Evolutionary conservation across 495 filamentous ascomycete species (phyloP), one percentile per base, ranked within the genome.

Genomic region (Hypoxylon lenormandii): DNA sequence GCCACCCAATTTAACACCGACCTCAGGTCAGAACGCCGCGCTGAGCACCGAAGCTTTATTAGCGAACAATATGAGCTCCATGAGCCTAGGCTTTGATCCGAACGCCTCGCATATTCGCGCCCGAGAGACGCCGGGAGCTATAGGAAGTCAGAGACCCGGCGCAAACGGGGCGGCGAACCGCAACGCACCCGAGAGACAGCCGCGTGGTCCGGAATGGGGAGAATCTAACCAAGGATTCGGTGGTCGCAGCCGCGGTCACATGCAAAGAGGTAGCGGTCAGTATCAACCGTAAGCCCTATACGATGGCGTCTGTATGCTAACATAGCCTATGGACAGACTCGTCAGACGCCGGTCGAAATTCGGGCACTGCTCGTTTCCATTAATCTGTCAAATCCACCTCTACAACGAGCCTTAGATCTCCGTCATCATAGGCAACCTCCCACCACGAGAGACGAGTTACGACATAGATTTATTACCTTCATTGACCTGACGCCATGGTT

Each of bases 71-170:
- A 72, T 87, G 69, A 79, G 76, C 23, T 74, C 87, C 80, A 78
- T 91, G 88, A 85, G 87, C 83, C 76, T 92, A 81, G 75, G 87
- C 80, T 83, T 85, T 85, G 80, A 89, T 66, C 72, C 85, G 80
- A 80, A 78, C 76, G 68, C 69, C 56, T 72, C 74, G 2, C 76
- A 76, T 45, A 68, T 74, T 49, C 76, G 76, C 15, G 74, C 76
- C 18, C 67, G 83, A 60, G 76, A 81, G 43, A 76, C 81, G 13
- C 79, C 91, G 26, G 93, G 92, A 1, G 87, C 92, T 38, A 97
- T 96, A 73, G 92, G 93, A 64, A 93, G 93, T 78, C 93, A 96
- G 75, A 88, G 93, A 65, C 87, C 91, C 21, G 84, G 88, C 61
- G 84, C 88, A 71, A 90, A 88, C 73, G 83, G 87, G 46, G 81